Conservation (phyloP, 169 alveolate species). For the Toxoplasma gondii region DNA sequence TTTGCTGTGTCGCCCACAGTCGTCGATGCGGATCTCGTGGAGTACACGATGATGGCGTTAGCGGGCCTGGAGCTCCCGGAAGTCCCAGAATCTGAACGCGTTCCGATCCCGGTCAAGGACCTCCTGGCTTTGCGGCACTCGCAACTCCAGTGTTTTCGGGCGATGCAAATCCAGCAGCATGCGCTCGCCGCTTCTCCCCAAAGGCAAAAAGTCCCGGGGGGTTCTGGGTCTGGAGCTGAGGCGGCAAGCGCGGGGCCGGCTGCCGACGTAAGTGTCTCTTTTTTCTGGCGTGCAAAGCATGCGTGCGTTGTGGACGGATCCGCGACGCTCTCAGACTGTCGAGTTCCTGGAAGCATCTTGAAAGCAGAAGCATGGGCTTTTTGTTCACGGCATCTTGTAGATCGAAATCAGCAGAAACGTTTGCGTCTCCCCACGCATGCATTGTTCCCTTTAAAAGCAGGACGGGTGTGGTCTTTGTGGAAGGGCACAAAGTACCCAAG, state of each 20-base stretch:
- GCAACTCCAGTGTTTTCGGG: conserved; percentile 44
- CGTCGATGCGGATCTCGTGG: conserved; percentile 38
- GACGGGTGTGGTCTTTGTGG: too few relatives aligned
- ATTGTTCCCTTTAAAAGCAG: too few relatives aligned
- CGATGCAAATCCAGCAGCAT: conserved; percentile 20
- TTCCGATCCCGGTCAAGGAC: conserved; percentile 36
- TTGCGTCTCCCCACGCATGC: too few relatives aligned
- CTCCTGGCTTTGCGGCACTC: conserved; percentile 44
- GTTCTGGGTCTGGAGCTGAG: neutral
- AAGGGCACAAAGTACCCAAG: too few relatives aligned
- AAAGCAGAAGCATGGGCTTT: too few relatives aligned
- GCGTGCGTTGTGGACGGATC: neutral
- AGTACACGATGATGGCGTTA: conserved; percentile 15
- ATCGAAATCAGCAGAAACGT: too few relatives aligned
- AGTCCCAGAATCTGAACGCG: neutral
- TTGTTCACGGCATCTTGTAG: too few relatives aligned
- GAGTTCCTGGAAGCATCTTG: too few relatives aligned
- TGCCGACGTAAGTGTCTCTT: neutral
- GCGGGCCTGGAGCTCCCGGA: neutral
- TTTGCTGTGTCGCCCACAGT: conserved; percentile 8
- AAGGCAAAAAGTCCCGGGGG: neutral
- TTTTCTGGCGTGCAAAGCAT: too few relatives aligned
- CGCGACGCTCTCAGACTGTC: too few relatives aligned
- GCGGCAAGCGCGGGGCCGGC: neutral
- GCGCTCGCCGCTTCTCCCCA: neutral